These are phyloP conservation scores for Colletotrichum caudatum DNA, from an alignment of 2,329 filamentous ascomycete genomes.

Conservation along the genomic window DNA sequence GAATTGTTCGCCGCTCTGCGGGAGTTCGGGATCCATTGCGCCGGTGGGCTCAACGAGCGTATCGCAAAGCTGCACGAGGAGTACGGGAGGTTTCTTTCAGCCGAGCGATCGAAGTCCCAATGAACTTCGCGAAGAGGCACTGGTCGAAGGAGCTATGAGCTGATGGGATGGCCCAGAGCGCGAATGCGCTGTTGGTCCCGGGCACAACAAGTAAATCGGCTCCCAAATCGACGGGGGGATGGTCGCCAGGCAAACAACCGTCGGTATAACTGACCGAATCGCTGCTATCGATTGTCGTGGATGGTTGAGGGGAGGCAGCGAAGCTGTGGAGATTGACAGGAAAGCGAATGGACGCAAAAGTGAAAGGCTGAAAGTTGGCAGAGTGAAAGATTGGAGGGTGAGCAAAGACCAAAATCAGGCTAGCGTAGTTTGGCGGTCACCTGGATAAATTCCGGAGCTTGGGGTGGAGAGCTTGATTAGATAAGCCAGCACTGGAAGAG, in stretches of 20 bases:
- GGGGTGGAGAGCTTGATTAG: not conserved
- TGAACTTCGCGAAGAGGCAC: not conserved
- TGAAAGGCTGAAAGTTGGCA: constrained; percentile 35
- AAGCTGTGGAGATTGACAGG: constrained; percentile 10
- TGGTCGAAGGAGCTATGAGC: constrained; percentile 9
- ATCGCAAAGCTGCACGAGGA: not conserved
- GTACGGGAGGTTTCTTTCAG: not conserved
- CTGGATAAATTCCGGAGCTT: constrained; percentile 33
- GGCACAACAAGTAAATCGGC: constrained; percentile 1
- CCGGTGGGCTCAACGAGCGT: not conserved
- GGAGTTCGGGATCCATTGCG: constrained; percentile 41
- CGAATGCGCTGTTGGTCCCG: constrained; percentile 27
- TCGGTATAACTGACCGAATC: not conserved
- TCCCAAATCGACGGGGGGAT: not conserved
- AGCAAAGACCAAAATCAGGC: constrained; percentile 37
- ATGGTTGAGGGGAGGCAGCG: constrained; percentile 20
- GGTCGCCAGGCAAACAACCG: not conserved
- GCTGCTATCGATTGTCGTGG: constrained; percentile 1
- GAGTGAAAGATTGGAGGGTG: constrained; percentile 36
- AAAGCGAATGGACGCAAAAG: constrained; percentile 21
- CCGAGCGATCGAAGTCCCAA: not conserved
- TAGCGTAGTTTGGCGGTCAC: constrained; percentile 35
- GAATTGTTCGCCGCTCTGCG: constrained; percentile 45
- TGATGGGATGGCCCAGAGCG: constrained; percentile 21
- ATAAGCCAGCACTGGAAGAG: not conserved